phyloP scores from a whole-genome alignment of 352 stramenopile species.

The Phytophthora aleatoria region DNA sequence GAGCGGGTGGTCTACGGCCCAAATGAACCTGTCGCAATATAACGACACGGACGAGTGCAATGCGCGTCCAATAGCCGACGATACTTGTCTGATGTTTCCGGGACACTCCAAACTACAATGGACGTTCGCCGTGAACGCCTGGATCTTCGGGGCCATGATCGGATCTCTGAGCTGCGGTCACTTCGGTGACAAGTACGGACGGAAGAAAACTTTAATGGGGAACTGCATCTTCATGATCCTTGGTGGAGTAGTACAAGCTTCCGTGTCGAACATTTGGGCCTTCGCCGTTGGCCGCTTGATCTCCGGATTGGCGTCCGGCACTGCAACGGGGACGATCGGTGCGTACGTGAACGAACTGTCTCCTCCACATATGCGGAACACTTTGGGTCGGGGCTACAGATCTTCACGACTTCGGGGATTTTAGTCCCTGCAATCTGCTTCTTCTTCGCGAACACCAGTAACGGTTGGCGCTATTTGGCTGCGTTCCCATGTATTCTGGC shows the following conservation, averaged over 20 bases:
- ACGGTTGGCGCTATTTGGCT: constrained; percentile 42
- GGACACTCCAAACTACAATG: constrained; percentile 1
- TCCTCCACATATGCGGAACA: constrained; percentile 39
- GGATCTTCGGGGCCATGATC: constrained; percentile 59
- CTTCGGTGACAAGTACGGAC: constrained; percentile 36
- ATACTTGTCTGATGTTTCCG: constrained; percentile 22
- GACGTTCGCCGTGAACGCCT: constrained; percentile 29
- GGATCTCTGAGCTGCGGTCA: constrained; percentile 38
- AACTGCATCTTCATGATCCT: constrained; percentile 45
- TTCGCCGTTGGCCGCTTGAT: constrained; percentile 40
- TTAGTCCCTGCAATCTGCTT: constrained; percentile 36
- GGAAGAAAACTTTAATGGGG: constrained; percentile 20
- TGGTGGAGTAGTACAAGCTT: constrained; percentile 36
- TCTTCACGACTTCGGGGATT: constrained; percentile 49
- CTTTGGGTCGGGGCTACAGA: constrained; percentile 44
- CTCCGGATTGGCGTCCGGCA: constrained; percentile 36
- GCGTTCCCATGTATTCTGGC: constrained; percentile 45
- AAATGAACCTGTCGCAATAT: constrained; percentile 22
- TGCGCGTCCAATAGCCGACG: constrained; percentile 9
- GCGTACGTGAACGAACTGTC: constrained; percentile 47
- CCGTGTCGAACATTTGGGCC: constrained; percentile 18
- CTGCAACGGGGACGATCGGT: constrained; percentile 13
- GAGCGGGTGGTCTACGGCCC: constrained; percentile 18
- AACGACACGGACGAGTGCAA: constrained; percentile 15
- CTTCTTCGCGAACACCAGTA: constrained; percentile 39